Conservation (phyloP, 257 asterid genomes). For the Eustoma russellianum region DNA sequence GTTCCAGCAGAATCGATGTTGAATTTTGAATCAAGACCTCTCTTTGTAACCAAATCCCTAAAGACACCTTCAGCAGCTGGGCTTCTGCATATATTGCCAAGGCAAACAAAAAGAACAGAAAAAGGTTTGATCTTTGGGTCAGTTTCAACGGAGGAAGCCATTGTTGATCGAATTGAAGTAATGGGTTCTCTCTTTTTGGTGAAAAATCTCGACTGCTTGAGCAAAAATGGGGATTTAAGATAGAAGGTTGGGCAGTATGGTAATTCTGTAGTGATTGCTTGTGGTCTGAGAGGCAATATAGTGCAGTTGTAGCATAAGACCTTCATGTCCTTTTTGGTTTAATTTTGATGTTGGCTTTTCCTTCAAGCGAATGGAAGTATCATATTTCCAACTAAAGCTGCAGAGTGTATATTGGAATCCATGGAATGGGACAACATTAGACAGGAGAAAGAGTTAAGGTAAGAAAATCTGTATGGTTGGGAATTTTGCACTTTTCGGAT, state of each 20-base stretch:
- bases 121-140: slow-evolving; percentile 37
- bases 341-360: slow-evolving; percentile 2
- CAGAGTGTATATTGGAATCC: no score
- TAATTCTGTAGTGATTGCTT: slow-evolving; percentile 12
- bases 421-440: no score
- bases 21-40: slow-evolving; percentile 52
- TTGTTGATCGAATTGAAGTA: slow-evolving; percentile 31
- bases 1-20: slow-evolving; percentile 93
- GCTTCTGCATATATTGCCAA: slow-evolving; percentile 93
- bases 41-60: slow-evolving; percentile 50
- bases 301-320: slow-evolving; percentile 18
- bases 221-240: slow-evolving; percentile 18
- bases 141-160: slow-evolving; percentile 40
- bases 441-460: no score
- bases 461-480: no score
- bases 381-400: no score
- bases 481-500: no score
- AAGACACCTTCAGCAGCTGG: slow-evolving; percentile 99
- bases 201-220: slow-evolving; percentile 6
- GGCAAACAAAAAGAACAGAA: slow-evolving; percentile 81
- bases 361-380: neutral
- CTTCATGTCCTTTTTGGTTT: slow-evolving; percentile 30
- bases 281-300: neutral
- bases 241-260: slow-evolving; percentile 9
- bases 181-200: slow-evolving; percentile 9